Evolutionary conservation across 2,329 filamentous ascomycete genomes (phyloP), one percentile per base, ranked within the genome.

Genomic region (Huntiella moniliformis): DNA sequence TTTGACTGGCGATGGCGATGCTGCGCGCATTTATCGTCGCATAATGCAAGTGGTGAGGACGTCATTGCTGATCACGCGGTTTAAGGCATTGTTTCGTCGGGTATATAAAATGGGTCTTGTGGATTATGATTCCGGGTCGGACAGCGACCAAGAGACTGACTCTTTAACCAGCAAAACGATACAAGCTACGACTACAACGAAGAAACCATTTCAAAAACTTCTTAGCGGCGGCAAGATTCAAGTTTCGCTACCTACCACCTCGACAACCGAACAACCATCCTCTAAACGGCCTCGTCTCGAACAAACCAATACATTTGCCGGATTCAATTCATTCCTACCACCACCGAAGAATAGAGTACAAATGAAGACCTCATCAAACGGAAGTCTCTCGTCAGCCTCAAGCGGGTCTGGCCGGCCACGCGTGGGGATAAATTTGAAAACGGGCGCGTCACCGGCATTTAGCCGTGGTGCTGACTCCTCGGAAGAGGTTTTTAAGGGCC

Each of bases 291-390:
- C 73, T 13, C 76, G 76, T 42, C 73, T 73, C 1, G 75, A 77
- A 22, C 56, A 61, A 5, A 71, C 71, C 3, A 74, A 77, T 22
- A 70, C 72, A 4, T 87, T 93, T 55, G 72, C 81, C 44, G 82
- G 79, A 2, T 91, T 95, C 65, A 91, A 88, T 58, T 78, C 85
- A 2, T 76, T 94, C 53, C 69, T 96, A 15, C 88, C 88, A 2
- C 70, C 87, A 18, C 87, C 88, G 3, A 96, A 94, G 58, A 69
- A 71, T 51, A 56, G 63, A 12, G 63, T 59, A 12, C 61, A 61
- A 50, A 52, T 57, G 12, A 58, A 55, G 16, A 16, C 16, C 8
- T 11, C 39, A 32, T 13, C 15, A 4, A 13, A 18, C 61, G 10
- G 41, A 52, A 1, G 45, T 55, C 28, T 57, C 46, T 32, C 42